phyloP scores from a whole-genome alignment of 2,329 filamentous ascomycete species.

The Colletotrichum sp. region DNA sequence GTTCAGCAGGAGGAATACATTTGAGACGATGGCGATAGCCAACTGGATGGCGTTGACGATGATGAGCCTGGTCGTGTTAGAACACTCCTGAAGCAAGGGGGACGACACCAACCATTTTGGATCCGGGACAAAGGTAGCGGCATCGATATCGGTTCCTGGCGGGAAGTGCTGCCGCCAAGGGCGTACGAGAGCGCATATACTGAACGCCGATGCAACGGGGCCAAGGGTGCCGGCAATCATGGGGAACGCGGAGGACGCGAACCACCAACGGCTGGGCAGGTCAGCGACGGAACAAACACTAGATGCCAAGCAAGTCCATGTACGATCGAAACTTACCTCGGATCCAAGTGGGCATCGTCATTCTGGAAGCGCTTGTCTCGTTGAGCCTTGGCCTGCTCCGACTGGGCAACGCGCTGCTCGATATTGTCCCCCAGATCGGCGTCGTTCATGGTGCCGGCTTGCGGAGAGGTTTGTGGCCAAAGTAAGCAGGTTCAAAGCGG shows the following conservation, averaged over 20 bases:
- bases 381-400: conserved; percentile 28
- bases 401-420: conserved; percentile 34
- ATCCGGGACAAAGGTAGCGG: conserved; percentile 64
- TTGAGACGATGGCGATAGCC: conserved; percentile 76
- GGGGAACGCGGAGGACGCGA: conserved; percentile 70
- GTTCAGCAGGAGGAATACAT: conserved; percentile 83
- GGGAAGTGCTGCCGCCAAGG: conserved; percentile 72
- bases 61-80: conserved; percentile 58
- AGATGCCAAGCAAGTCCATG: not conserved
- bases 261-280: conserved; percentile 62
- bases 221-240: conserved; percentile 85
- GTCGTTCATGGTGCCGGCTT: conserved; percentile 44
- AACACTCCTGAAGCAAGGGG: not conserved
- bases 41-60: conserved; percentile 81
- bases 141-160: conserved; percentile 50
- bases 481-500: not conserved
- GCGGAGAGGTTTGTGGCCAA: not conserved
- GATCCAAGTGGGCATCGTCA: conserved; percentile 48
- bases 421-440: conserved; percentile 42
- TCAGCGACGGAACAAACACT: not conserved
- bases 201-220: conserved; percentile 86
- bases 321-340: conserved; percentile 38
- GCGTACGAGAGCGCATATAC: conserved; percentile 83
- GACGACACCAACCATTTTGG: conserved; percentile 66
- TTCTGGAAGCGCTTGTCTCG: conserved; percentile 34